A percentile compares a stretch with the other conserved stretches of the same genome.
Evolutionary conservation across 129 eudicot genomes (phyloP).

Genomic region (Ambrosia trifida): DNA sequence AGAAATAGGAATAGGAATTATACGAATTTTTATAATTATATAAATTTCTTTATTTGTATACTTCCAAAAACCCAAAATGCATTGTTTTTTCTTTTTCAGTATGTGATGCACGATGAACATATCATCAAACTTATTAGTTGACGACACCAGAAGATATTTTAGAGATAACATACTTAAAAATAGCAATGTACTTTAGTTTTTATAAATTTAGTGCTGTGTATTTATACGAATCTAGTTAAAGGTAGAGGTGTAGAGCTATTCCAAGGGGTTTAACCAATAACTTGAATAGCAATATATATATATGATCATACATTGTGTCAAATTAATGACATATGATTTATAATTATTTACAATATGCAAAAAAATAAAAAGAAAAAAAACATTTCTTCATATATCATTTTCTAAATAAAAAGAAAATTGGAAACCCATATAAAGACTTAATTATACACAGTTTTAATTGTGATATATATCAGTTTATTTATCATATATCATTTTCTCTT

Average conservation of each 20-base stretch:
- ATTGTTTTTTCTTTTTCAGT: neutral
- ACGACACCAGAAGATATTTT: neutral
- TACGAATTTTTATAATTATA: neutral
- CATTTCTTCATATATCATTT: neutral
- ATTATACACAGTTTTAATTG: too few species aligned
- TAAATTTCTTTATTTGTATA: neutral
- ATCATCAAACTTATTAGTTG: slow-evolving; percentile 5
- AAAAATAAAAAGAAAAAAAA: neutral
- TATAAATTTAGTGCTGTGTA: neutral
- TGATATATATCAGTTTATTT: too few species aligned
- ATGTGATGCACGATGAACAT: slow-evolving; percentile 11
- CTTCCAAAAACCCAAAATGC: slow-evolving; percentile 1
- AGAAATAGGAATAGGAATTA: neutral
- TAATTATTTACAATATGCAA: neutral
- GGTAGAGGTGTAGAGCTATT: neutral
- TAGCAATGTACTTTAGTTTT: neutral
- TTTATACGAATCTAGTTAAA: neutral
- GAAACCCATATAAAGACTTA: too few species aligned
- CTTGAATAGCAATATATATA: neutral
- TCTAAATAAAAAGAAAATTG: too few species aligned
- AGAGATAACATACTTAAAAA: neutral
- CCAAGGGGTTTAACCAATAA: neutral
- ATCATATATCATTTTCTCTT: too few species aligned
- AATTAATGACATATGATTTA: neutral
- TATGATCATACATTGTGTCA: neutral